Evolutionary conservation across 768 basidiomycete species (phyloP), one percentile per base, ranked within the genome.

Genomic region (Boletus vinaceobasis): DNA sequence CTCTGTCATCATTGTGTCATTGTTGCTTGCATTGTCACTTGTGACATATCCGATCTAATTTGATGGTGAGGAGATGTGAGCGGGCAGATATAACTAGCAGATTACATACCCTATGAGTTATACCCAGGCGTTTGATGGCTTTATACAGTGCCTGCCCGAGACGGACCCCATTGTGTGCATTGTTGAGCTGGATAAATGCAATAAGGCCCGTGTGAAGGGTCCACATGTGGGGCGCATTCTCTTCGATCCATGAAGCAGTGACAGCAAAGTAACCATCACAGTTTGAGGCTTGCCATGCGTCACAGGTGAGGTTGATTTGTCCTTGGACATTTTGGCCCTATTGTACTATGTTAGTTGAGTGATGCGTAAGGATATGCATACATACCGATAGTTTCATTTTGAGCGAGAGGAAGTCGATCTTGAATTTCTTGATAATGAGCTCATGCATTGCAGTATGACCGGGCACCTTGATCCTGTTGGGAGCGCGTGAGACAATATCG

Each of bases 231-330:
- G 43, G 53, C 4, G 2, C 0, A 10, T 53, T 23, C 13, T 57
- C 39, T 56, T 60, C 53, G 31, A 13, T 59, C 73, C 71, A 57
- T 26, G 47, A 49, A 2, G 8, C 42, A 33, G 56, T 77, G 8
- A 77, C 68, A 1, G 71, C 72, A 52, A 77, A 74, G 57, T 77
- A 77, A 0, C 61, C 63, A 47, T 76, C 70, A 0, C 47, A 56
- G 52, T 76, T 77, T 7, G 45, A 56, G 0, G 77, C 77, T 44
- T 75, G 73, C 76, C 75, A 77, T 1, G 65, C 71, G 50, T 79
- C 71, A 52, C 70, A 73, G 0, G 76, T 78, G 1, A 74, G 46
- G 32, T 56, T 73, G n/a, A 75, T 63, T 7, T 4, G 27, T 4
- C 48, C 56, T 40, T 6, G 31, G 1, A 27, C 8, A 7, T 1